Conservation (phyloP, 768 basidiomycete species). For the Tephrocybe sp. region DNA sequence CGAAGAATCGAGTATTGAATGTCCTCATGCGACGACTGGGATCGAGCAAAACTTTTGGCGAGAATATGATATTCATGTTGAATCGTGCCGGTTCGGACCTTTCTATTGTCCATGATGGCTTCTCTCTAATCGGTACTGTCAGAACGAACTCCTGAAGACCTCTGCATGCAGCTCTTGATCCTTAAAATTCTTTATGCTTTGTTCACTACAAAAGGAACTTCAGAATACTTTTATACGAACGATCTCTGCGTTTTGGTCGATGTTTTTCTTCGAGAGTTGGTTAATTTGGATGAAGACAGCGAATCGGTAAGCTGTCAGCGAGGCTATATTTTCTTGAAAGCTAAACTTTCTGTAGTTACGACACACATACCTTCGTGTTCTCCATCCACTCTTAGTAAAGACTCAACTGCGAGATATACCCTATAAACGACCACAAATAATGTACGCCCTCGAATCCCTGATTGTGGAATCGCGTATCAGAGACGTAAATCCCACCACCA, state of each 20-base stretch:
- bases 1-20: constrained; percentile 75
- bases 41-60: constrained; percentile 92
- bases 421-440: constrained; percentile 91
- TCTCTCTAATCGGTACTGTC: background rate
- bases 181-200: constrained; percentile 93
- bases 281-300: constrained; percentile 88
- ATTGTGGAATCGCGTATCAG: constrained; percentile 71
- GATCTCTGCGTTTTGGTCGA: constrained; percentile 95
- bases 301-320: constrained; percentile 67
- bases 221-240: constrained; percentile 98
- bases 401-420: constrained; percentile 84
- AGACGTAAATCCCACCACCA: constrained; percentile 84
- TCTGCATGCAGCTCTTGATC: constrained; percentile 92
- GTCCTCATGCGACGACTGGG: constrained; percentile 83
- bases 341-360: constrained; percentile 55
- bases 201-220: constrained; percentile 89
- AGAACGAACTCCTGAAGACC: constrained; percentile 87
- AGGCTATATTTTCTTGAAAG: background rate
- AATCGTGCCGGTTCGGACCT: constrained; percentile 80
- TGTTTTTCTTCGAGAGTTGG: constrained; percentile 93
- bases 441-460: constrained; percentile 76
- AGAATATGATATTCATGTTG: constrained; percentile 99
- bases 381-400: constrained; percentile 92
- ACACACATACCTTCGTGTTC: constrained; percentile 94
- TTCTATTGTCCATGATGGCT: background rate